Conservation (phyloP, 305 asterid genomes). For the Fraxinus sp. region DNA sequence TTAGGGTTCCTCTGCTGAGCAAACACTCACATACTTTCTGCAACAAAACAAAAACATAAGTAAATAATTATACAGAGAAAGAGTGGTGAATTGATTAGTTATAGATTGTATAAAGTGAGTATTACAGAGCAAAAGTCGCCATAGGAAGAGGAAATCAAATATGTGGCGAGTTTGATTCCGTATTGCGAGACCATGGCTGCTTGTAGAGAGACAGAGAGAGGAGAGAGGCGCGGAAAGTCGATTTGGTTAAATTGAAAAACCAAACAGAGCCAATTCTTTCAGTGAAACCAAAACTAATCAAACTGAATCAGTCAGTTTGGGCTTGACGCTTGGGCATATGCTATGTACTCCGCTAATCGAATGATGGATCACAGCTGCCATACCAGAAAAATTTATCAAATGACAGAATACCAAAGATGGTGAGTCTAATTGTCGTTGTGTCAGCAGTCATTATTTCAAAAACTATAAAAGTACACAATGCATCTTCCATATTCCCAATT, state of each 20-base stretch:
- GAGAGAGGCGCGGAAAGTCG: neutral
- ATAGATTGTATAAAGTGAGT: neutral
- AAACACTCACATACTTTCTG: constrained; percentile 87
- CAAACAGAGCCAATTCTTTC: neutral
- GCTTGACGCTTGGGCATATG: neutral
- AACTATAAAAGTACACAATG: neutral
- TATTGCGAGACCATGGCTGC: constrained; percentile 55
- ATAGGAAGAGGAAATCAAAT: constrained; percentile 54
- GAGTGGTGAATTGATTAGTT: neutral
- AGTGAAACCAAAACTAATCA: neutral
- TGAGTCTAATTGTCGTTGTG: neutral
- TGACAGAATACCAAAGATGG: neutral
- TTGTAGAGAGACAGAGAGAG: neutral
- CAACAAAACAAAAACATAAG: constrained; percentile 15
- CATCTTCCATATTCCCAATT: neutral
- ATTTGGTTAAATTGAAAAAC: neutral
- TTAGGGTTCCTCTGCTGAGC: constrained; percentile 62
- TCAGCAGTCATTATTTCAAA: neutral
- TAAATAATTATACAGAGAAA: neutral
- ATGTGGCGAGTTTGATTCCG: constrained; percentile 63
- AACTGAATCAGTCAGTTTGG: neutral
- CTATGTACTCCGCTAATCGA: neutral
- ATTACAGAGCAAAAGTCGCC: constrained; percentile 71
- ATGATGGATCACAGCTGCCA: neutral
- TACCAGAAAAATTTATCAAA: neutral